Percentiles rank a stretch among this genome's conserved stretches.
These are phyloP conservation scores for Exidia glandulosa DNA, from an alignment of 768 basidiomycete species.

Conservation along the genomic window DNA sequence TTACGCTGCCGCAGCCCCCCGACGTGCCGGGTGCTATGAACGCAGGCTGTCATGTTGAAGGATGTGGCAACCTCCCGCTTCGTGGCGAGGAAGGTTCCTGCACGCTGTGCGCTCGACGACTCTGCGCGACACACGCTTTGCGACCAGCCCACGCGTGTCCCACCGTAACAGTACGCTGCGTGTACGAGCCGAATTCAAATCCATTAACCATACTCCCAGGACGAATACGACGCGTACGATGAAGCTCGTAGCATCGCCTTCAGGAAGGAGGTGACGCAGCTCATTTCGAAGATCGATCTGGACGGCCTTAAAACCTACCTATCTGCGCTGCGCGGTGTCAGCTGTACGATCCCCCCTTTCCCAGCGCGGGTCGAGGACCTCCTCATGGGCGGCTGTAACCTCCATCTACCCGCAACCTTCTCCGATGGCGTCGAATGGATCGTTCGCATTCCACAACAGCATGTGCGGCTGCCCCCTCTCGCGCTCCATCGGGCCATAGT, in stretches of 20 bases:
- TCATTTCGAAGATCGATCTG: background rate
- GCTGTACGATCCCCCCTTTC: too few species aligned
- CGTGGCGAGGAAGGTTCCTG: background rate
- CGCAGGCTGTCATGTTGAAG: background rate
- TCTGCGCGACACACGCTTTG: background rate
- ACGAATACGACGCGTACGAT: background rate
- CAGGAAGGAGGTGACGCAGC: background rate
- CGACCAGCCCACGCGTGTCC: background rate
- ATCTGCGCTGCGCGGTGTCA: too few species aligned
- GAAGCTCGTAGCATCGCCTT: background rate
- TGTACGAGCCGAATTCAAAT: background rate
- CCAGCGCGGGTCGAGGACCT: background rate
- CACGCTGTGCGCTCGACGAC: background rate
- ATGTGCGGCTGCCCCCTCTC: constrained; percentile 19
- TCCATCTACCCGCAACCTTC: background rate
- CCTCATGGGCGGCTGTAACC: background rate
- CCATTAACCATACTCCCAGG: background rate
- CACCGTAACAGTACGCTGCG: background rate
- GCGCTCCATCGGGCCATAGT: background rate
- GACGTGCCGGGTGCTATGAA: too few species aligned
- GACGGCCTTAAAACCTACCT: background rate
- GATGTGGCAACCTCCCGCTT: background rate
- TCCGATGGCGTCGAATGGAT: background rate
- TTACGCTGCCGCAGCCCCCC: too few species aligned
- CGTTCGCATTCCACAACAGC: constrained; percentile 13